These are phyloP conservation scores for Polygonum maritimum DNA, from an alignment of 148 eudicot species.

Conservation along the genomic window DNA sequence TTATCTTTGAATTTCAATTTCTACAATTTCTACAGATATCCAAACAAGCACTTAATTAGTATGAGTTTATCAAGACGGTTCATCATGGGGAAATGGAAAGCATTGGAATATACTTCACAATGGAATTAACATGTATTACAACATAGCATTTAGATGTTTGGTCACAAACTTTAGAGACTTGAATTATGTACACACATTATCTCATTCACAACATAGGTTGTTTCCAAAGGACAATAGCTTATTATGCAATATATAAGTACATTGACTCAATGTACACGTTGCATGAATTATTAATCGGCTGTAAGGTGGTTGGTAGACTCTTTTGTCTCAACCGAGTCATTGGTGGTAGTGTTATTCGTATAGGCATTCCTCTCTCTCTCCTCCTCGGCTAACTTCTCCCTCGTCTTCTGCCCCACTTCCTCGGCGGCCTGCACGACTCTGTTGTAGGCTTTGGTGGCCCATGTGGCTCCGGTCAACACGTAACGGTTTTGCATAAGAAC, in stretches of 20 bases:
- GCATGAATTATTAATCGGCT: neutral
- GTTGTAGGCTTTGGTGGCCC: conserved; percentile 76
- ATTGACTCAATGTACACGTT: neutral
- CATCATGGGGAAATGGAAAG: too few relatives aligned
- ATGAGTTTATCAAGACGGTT: too few relatives aligned
- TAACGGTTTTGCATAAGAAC: conserved; percentile 81
- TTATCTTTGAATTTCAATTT: too few relatives aligned
- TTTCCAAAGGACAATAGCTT: neutral
- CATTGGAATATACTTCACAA: too few relatives aligned
- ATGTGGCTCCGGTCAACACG: conserved; percentile 63
- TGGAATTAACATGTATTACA: too few relatives aligned
- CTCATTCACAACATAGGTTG: neutral
- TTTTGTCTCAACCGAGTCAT: neutral
- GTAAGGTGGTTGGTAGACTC: neutral
- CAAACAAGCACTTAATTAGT: too few relatives aligned
- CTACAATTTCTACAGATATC: too few relatives aligned
- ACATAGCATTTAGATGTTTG: too few relatives aligned
- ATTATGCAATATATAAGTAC: neutral
- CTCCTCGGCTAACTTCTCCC: conserved; percentile 45
- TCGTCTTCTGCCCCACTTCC: conserved; percentile 59
- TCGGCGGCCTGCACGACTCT: conserved; percentile 63
- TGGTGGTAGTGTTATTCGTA: neutral
- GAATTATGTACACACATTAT: too few relatives aligned
- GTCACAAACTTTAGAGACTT: too few relatives aligned
- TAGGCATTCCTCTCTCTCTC: conserved; percentile 11